Percentiles rank a stretch among this genome's conserved stretches.
phyloP scores from a whole-genome alignment of 306 rosid species.

The Quercus engelmannii region DNA sequence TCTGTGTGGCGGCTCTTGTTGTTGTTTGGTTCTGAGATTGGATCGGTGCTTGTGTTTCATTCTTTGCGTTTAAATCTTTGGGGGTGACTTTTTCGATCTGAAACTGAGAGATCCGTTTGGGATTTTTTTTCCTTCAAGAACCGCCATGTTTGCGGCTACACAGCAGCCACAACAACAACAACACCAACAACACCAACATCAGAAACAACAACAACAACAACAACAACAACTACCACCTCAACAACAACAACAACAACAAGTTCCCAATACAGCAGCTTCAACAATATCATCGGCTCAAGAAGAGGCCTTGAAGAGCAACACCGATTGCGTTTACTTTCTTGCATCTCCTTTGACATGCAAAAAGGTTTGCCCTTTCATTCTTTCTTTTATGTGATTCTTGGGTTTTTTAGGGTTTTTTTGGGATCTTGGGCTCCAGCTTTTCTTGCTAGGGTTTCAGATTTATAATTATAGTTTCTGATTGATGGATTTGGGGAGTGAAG shows the following conservation, averaged over 20 bases:
- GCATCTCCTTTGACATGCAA: constrained; percentile 98
- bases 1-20: constrained; percentile 65
- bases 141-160: constrained; percentile 67
- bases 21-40: constrained; percentile 36
- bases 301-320: constrained; percentile 84
- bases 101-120: constrained; percentile 17
- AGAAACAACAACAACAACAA: constrained; percentile 23
- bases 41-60: constrained; percentile 40
- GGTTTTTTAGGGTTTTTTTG: neutral
- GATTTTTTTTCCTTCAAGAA: constrained; percentile 6
- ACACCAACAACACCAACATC: constrained; percentile 36
- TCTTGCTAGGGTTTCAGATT: constrained; percentile 9
- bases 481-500: neutral
- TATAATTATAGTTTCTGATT: neutral
- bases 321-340: constrained; percentile 98
- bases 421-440: neutral
- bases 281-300: constrained; percentile 57
- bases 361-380: constrained; percentile 50
- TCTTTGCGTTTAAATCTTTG: neutral
- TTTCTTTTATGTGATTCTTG: neutral
- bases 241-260: constrained; percentile 3
- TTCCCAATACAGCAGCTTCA: neutral
- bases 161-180: constrained; percentile 50
- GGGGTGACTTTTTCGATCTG: constrained; percentile 19
- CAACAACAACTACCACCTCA: constrained; percentile 14